phyloP scores from a whole-genome alignment of 1,284 basidiomycete species.

The Boletus semigastroideus region DNA sequence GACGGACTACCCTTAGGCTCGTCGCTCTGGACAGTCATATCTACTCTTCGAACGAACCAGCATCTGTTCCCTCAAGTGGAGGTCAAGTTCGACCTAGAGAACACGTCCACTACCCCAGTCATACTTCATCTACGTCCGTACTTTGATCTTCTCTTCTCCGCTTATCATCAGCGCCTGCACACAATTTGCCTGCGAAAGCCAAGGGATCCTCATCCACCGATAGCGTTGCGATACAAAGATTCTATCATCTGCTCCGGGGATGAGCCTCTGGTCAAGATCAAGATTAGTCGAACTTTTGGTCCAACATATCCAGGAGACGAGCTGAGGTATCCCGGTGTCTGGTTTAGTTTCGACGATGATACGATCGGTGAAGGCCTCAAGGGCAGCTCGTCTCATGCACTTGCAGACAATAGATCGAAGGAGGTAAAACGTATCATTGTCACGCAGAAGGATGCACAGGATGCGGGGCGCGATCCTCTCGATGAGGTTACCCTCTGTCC shows the following conservation, averaged over 20 bases:
- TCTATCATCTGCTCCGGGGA: conserved; percentile 57
- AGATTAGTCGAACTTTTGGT: conserved; percentile 74
- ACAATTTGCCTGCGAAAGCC: conserved; percentile 71
- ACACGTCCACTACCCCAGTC: conserved; percentile 69
- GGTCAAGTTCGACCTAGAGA: conserved; percentile 78
- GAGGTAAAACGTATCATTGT: conserved; percentile 77
- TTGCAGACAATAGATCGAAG: conserved; percentile 57
- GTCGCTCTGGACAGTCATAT: conserved; percentile 80
- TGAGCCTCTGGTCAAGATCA: conserved; percentile 61
- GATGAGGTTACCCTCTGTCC: conserved; percentile 65
- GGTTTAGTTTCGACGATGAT: conserved; percentile 79
- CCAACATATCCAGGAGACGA: conserved; percentile 83
- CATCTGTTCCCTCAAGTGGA: conserved; percentile 79
- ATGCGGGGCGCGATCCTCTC: conserved; percentile 59
- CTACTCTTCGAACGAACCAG: conserved; percentile 60
- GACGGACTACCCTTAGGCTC: conserved; percentile 49
- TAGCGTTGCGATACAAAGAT: conserved; percentile 71
- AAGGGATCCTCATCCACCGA: conserved; percentile 59
- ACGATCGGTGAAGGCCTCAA: conserved; percentile 51
- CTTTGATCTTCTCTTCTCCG: conserved; percentile 78
- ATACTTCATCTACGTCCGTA: conserved; percentile 77
- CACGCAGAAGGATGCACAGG: conserved; percentile 59
- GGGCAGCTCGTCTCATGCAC: conserved; percentile 34
- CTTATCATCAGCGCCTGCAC: conserved; percentile 70
- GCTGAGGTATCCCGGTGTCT: conserved; percentile 78